Base-by-base conservation (phyloP, 805 yeast genomes). In the Clavispora fructus region DNA sequence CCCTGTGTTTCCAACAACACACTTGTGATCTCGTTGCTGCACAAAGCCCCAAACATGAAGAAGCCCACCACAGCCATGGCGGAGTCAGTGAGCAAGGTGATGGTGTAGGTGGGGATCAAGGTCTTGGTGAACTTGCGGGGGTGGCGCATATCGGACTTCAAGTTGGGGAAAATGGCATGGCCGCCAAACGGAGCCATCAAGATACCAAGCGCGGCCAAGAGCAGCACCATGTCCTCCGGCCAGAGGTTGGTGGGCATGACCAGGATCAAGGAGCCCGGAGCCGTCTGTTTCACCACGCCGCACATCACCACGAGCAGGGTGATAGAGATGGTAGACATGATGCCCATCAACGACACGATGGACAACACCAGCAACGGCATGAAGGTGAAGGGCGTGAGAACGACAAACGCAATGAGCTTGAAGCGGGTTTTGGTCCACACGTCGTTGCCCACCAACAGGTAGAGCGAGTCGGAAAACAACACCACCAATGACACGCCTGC, bases 171-270 rank as follows among this genome's bases (percentile, higher is more conserved):
- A 7, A 86, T 83, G 1, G 89, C 87, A 60, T 85, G 92, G 2
- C 94, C 94, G 46, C 92, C 92, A 80, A 87, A 85, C 11, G 90
- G 89, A 4, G 91, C 89, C 74, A 85, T 77, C 48, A 82, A 73
- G 27, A 85, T 72, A 2, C 92, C 92, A 46, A 83, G 65, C 8
- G 85, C 74, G 40, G 85, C 69, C 40, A 85, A 73, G 29, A 80
- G 69, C 50, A 77, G 79, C 6, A 73, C 62, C 13, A 66, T 56
- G 9, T 77, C 68, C 6, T 62, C 57, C 2, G 97, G 97, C 74
- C 80, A 81, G 48, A 85, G 38, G 51, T 82, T 78, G 0, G 94
- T 85, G 6, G 77, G 75, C 76, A 83, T 83, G 11, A 83, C 80
- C 16, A 69, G 58, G 14, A 82, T 44, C 39, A 90, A 68, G 0